phyloP scores from a whole-genome alignment of 805 yeast species.

The Kregervanrija pseudodelftensis region DNA sequence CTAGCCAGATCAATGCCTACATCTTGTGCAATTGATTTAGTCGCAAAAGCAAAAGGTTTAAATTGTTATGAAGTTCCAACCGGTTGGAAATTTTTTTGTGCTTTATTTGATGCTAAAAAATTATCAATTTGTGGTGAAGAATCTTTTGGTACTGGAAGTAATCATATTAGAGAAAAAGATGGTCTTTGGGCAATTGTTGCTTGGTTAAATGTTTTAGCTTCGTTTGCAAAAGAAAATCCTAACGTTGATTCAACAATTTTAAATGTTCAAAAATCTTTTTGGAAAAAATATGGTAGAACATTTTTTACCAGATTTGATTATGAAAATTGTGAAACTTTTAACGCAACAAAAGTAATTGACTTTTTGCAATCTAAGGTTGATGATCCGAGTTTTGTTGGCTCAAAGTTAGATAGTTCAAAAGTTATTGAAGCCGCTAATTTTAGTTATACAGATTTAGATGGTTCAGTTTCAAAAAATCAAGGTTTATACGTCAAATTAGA shows the following conservation, averaged over 20 bases:
- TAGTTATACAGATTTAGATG: constrained; percentile 90
- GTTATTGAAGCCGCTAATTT: constrained; percentile 82
- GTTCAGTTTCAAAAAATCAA: constrained; percentile 80
- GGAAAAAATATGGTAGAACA: constrained; percentile 93
- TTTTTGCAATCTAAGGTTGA: constrained; percentile 36
- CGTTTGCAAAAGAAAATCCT: constrained; percentile 56
- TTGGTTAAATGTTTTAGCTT: constrained; percentile 93
- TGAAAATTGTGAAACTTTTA: constrained; percentile 72
- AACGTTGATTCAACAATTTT: constrained; percentile 48
- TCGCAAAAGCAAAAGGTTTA: constrained; percentile 71
- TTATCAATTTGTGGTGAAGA: constrained; percentile 97
- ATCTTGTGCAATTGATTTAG: constrained; percentile 86
- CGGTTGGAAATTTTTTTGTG: constrained; percentile 98
- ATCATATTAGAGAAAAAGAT: constrained; percentile 95
- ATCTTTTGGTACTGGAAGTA: constrained; percentile 95
- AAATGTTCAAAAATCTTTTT: constrained; percentile 75
- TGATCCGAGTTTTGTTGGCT: constrained; percentile 39
- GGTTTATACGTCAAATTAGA: constrained; percentile 80
- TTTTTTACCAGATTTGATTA: constrained; percentile 94
- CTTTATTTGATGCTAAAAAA: constrained; percentile 86
- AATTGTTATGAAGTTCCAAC: constrained; percentile 92
- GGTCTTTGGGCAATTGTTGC: constrained; percentile 98
- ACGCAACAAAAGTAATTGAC: constrained; percentile 63
- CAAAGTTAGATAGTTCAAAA: constrained; percentile 35
- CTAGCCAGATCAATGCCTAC: constrained; percentile 98